Base-by-base conservation (phyloP, 176 grass and related monocot genomes). In the Urochloa ruziziensis region DNA sequence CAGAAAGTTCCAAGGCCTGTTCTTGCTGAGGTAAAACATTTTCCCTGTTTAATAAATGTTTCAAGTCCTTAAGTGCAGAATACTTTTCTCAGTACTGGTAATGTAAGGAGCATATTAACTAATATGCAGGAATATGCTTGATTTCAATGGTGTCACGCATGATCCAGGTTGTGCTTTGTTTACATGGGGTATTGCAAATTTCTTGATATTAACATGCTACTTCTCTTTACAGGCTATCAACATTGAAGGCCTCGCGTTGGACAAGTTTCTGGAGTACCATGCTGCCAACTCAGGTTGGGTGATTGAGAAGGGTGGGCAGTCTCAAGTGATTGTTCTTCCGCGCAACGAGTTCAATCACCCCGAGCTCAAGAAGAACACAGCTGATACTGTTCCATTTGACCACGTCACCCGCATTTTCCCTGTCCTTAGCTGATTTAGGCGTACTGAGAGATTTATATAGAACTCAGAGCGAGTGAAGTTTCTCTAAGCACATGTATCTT, bases 1-100 rank as follows among this genome's bases (percentile, higher is more conserved):
- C 96, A 96, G 74, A 99, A 99, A 88, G 96, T 99, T 71, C 91
- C 96, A 12, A 94, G 96, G 90, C 62, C 93, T 85, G 89, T 99
- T 80, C 89, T 96, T 62, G 96, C 93, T 4, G 96, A 99, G 93
- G 96, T 99, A 92, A 63, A 82, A 53, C 1, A 75, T 47, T 10
- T 42, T 5, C 47, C 13, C 10, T 84, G 70, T 61, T 86, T n/a
- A 64, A 33, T 80, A 42, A 46, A 63, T 81, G 39, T 34, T 56
- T 61, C 15, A 52, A 78, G 64, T 64, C 21, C 29, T 13, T 19
- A 12, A 60, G 17, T 13, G 12, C 21, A 23, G 6, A 74, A 33
- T 64, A 56, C 53, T n/a, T 56, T 58, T 57, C 11, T 58, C 2
- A 7, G 25, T 9, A 25, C 27, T 77, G 10, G 1, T 67, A 85